Base-by-base conservation (phyloP, 2,329 filamentous ascomycete species). In the Sporothrix inflata region DNA sequence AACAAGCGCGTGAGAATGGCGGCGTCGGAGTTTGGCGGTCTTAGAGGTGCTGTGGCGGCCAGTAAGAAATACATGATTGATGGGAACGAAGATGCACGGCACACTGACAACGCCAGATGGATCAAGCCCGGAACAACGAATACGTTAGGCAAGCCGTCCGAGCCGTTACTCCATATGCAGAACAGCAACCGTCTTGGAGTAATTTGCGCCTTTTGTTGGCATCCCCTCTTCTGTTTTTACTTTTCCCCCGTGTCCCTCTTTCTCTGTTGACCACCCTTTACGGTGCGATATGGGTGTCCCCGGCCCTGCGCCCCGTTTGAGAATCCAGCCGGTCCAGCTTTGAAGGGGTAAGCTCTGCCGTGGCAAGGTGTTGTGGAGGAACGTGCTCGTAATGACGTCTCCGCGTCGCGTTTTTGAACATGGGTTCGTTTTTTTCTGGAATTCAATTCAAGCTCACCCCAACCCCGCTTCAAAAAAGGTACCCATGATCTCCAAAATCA, bases 271-370 rank as follows among this genome's bases (percentile, higher is more conserved):
- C 51, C 16, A 21, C 9, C 24, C 12, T 11, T 16, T 55, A 21
- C 19, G n/a, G n/a, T 21, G 21, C 3, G 51, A 45, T n/a, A 16
- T 14, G 8, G 1, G 6, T 27, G 3, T 55, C 1, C 14, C 11
- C 7, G 51, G 12, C 19, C 57, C 19, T n/a, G 57, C 5, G 11
- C 1, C 34, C 34, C 19, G 19, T 12, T 21, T 12, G 11, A 12
- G 9, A 21, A n/a, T 4, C 9, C 19, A 30, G 34, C 57, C 11
- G 30, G 16, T 19, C 51, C 30, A 61, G 34, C 40, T 38, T 45
- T 2, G 60, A 40, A 69, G 30, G 67, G 63, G 63, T 67, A 67
- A 67, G 63, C 21, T 67, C 40, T 67, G 63, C 63, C 24, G 63
- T 51, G 14, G 8, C 14, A 19, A 1, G 5, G 24, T 1, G 11